These are phyloP conservation scores for Clarireedia hainanense DNA, from an alignment of 2,329 filamentous ascomycete genomes.

Conservation along the genomic window DNA sequence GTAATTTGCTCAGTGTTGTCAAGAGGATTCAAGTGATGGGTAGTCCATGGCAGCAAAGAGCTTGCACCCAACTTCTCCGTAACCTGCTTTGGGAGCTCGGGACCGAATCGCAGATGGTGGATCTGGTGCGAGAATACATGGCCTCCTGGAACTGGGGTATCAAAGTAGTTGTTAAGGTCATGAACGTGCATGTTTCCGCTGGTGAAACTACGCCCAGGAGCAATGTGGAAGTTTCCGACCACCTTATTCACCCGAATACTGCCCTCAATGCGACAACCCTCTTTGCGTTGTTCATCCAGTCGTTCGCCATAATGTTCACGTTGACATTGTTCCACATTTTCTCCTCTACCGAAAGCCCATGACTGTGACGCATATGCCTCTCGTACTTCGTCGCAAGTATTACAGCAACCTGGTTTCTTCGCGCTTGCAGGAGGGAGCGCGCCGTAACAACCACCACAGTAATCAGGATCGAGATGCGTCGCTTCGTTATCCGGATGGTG, in stretches of 20 bases:
- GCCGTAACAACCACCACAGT: conserved; percentile 92
- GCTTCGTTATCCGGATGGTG: conserved; percentile 59
- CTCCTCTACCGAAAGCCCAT: conserved; percentile 91
- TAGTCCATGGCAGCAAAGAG: conserved; percentile 61
- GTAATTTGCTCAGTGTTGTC: conserved; percentile 73
- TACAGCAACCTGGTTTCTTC: conserved; percentile 83
- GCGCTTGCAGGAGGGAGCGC: conserved; percentile 65
- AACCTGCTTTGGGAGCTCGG: conserved; percentile 72
- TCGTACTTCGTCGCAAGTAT: conserved; percentile 92
- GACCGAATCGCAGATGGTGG: conserved; percentile 86
- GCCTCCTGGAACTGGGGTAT: conserved; percentile 55
- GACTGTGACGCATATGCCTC: conserved; percentile 84
- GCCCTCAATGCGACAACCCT: conserved; percentile 93
- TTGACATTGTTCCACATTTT: conserved; percentile 89
- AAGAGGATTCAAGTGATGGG: conserved; percentile 86
- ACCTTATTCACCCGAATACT: conserved; percentile 95
- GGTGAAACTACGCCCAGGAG: conserved; percentile 91
- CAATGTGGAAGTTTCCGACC: conserved; percentile 96
- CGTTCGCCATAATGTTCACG: conserved; percentile 90
- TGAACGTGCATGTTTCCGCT: conserved; percentile 97
- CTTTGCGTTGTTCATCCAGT: conserved; percentile 77
- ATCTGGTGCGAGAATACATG: conserved; percentile 89
- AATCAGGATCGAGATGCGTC: conserved; percentile 76
- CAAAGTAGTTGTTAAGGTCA: conserved; percentile 92
- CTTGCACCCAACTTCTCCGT: conserved; percentile 48